Percentiles rank a stretch among this genome's conserved stretches.
Evolutionary conservation across 768 basidiomycete species (phyloP).

Genomic region (Coprinellus micaceus): DNA sequence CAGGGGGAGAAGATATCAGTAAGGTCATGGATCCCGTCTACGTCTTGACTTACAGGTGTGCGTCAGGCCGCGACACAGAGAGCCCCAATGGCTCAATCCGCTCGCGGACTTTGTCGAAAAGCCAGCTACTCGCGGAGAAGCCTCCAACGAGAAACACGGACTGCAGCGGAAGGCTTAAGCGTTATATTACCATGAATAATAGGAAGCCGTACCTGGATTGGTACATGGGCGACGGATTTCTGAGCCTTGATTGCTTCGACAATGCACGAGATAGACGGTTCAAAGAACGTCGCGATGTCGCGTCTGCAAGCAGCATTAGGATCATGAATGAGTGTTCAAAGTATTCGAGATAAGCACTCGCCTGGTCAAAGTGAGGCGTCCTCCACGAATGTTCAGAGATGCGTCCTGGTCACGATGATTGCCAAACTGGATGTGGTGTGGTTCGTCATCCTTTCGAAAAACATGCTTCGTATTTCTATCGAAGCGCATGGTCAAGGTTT

Average conservation of each 20-base stretch:
- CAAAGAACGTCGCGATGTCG: conserved; percentile 18
- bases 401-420: neutral
- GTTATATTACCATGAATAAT: no score
- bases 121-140: conserved; percentile 54
- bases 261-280: conserved; percentile 26
- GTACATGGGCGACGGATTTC: neutral
- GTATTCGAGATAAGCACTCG: neutral
- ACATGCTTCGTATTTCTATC: no score
- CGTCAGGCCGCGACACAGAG: conserved; percentile 46
- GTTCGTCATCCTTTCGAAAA: no score
- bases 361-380: neutral
- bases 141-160: conserved; percentile 51
- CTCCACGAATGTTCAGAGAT: neutral
- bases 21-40: neutral
- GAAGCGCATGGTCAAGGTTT: no score
- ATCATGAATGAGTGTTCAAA: no score
- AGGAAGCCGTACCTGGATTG: no score
- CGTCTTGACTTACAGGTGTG: conserved; percentile 45
- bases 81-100: conserved; percentile 35
- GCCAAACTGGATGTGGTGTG: no score
- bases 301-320: neutral
- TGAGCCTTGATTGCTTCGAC: conserved; percentile 19
- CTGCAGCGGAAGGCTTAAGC: neutral
- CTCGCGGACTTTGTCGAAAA: conserved; percentile 40
- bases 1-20: no score